These are phyloP conservation scores for Aureobasidium subglaciale DNA, from an alignment of 2,329 filamentous ascomycete species.

Conservation along the genomic window DNA sequence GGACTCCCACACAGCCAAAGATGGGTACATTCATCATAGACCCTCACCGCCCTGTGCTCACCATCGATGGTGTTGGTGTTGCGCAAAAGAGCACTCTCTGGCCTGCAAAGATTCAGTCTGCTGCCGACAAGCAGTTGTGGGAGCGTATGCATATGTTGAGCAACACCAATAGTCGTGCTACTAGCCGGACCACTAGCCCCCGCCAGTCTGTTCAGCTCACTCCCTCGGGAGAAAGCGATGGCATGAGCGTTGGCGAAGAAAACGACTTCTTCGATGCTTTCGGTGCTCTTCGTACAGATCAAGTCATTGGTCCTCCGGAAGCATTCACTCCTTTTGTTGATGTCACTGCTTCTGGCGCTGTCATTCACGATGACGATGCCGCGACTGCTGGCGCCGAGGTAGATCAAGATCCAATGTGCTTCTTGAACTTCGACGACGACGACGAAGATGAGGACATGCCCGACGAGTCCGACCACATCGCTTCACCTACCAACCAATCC, in stretches of 20 bases:
- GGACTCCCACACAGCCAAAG: conserved; percentile 16
- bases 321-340: conserved; percentile 18
- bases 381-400: conserved; percentile 32
- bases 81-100: conserved; percentile 17
- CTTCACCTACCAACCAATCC: conserved; percentile 37
- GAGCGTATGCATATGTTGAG: conserved; percentile 13
- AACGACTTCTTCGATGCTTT: conserved; percentile 14
- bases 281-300: conserved; percentile 15
- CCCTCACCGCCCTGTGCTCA: conserved; percentile 18
- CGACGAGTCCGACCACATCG: conserved; percentile 29
- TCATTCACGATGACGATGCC: conserved; percentile 14
- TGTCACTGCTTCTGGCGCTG: conserved; percentile 15
- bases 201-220: conserved; percentile 21
- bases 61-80: conserved; percentile 17
- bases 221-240: conserved; percentile 17
- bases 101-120: conserved; percentile 18
- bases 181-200: conserved; percentile 26
- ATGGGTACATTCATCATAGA: conserved; percentile 25
- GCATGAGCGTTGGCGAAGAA: conserved; percentile 6
- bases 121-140: conserved; percentile 17
- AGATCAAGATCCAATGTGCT: conserved; percentile 56
- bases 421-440: conserved; percentile 62
- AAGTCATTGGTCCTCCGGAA: conserved; percentile 17
- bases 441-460: conserved; percentile 50
- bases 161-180: conserved; percentile 19